Evolutionary conservation across 1,139 yeast species (phyloP).

Genomic region (Candida sp.): DNA sequence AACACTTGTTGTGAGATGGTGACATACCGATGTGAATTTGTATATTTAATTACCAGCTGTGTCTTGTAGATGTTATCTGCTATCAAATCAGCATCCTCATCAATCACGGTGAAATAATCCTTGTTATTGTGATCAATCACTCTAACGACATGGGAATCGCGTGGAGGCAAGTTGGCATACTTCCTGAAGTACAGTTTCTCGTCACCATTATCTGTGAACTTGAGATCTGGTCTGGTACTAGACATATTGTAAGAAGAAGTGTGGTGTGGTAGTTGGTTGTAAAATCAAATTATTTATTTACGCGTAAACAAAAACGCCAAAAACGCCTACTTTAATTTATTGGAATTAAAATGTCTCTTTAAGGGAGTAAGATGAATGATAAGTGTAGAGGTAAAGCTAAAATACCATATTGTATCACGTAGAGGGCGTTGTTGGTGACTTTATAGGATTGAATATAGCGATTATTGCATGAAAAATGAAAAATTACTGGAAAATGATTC

Average conservation of each 20-base stretch:
- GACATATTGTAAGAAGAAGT: constrained; percentile 34
- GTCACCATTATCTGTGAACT: constrained; percentile 62
- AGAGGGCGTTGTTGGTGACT: too few relatives aligned
- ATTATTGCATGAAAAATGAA: too few relatives aligned
- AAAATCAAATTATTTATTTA: not conserved
- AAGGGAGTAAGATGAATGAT: too few relatives aligned
- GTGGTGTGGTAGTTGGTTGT: not conserved
- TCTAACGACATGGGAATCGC: constrained; percentile 50
- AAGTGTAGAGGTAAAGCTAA: too few relatives aligned
- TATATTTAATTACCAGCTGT: constrained; percentile 66
- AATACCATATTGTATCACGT: too few relatives aligned
- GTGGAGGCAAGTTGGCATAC: constrained; percentile 49
- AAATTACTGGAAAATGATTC: too few relatives aligned
- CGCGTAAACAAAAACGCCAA: not conserved
- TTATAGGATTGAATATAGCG: too few relatives aligned
- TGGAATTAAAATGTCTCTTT: too few relatives aligned
- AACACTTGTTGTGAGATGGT: constrained; percentile 78
- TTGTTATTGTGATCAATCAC: constrained; percentile 66
- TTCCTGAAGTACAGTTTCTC: constrained; percentile 64
- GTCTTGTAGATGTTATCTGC: constrained; percentile 87
- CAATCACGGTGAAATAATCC: constrained; percentile 74
- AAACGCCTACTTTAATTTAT: not conserved
- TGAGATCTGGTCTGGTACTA: constrained; percentile 66
- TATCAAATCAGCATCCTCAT: constrained; percentile 75
- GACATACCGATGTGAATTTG: constrained; percentile 58